Evolutionary conservation across 2,329 filamentous ascomycete species (phyloP).

Genomic region (Blumeriella jaapii): DNA sequence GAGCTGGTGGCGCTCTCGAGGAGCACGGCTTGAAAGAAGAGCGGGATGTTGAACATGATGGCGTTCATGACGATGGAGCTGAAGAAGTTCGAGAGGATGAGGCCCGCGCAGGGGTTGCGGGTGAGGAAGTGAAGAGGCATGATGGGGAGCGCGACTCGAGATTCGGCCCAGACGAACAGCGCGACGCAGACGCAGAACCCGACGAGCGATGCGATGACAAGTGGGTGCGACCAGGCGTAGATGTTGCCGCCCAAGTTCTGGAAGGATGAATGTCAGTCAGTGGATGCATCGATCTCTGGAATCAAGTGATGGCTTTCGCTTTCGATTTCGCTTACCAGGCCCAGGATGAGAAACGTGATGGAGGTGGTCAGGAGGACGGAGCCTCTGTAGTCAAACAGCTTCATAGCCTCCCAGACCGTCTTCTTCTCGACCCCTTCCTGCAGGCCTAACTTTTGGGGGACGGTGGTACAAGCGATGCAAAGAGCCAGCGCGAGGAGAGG

Average conservation of each 20-base stretch:
- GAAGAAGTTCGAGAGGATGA: slow-evolving; percentile 45
- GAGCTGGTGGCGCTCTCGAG: slow-evolving; percentile 57
- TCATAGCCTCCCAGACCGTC: slow-evolving; percentile 37
- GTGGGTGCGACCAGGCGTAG: slow-evolving; percentile 48
- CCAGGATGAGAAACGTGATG: slow-evolving; percentile 45
- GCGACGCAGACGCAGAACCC: slow-evolving; percentile 38
- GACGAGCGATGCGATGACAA: slow-evolving; percentile 40
- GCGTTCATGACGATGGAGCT: slow-evolving; percentile 41
- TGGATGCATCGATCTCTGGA: neutral
- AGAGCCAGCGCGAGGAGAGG: slow-evolving; percentile 33
- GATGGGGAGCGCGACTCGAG: slow-evolving; percentile 40
- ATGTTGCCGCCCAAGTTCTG: slow-evolving; percentile 53
- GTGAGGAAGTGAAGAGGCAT: slow-evolving; percentile 46
- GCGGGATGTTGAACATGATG: slow-evolving; percentile 29
- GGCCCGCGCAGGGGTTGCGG: slow-evolving; percentile 40
- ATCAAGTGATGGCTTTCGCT: too few species aligned
- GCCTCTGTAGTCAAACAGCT: slow-evolving; percentile 44
- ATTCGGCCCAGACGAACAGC: slow-evolving; percentile 41
- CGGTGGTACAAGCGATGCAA: slow-evolving; percentile 35
- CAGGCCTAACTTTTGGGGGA: slow-evolving; percentile 43
- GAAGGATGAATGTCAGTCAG: slow-evolving; percentile 4
- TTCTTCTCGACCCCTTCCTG: slow-evolving; percentile 32
- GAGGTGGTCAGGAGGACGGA: slow-evolving; percentile 41
- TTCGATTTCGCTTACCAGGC: slow-evolving; percentile 44
- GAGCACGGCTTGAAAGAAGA: slow-evolving; percentile 64